phyloP scores from a whole-genome alignment of 352 stramenopile genomes.

The Pythium apleroticum region DNA sequence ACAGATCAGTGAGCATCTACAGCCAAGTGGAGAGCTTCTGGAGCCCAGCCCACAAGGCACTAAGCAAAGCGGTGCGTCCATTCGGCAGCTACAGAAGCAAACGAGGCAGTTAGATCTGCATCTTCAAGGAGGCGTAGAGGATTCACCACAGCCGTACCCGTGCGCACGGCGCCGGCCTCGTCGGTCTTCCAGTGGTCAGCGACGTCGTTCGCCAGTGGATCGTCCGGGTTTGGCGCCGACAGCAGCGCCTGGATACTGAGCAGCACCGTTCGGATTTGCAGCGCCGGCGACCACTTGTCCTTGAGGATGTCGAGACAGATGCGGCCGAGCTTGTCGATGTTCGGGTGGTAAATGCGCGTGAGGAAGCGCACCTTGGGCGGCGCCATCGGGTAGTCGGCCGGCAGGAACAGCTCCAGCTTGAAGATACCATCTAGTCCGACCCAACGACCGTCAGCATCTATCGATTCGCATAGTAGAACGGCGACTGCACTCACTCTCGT shows the following conservation, averaged over 20 bases:
- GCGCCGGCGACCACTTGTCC: slow-evolving; percentile 98
- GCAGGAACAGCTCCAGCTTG: slow-evolving; percentile 97
- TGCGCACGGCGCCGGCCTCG: slow-evolving; percentile 89
- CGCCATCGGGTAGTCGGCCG: slow-evolving; percentile 97
- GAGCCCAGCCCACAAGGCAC: not conserved
- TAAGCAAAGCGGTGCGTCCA: slow-evolving; percentile 66
- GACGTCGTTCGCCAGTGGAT: slow-evolving; percentile 97
- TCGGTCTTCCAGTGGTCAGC: slow-evolving; percentile 98
- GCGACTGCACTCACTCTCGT: slow-evolving; percentile 90
- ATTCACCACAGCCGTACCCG: slow-evolving; percentile 35
- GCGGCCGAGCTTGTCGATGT: slow-evolving; percentile 97
- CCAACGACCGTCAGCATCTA: not conserved
- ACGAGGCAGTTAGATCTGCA: slow-evolving; percentile 6
- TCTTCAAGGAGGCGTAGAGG: not conserved
- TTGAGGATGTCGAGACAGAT: slow-evolving; percentile 99
- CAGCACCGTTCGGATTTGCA: slow-evolving; percentile 98
- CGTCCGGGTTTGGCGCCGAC: slow-evolving; percentile 95
- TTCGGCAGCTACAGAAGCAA: slow-evolving; percentile 44
- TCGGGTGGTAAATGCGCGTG: slow-evolving; percentile 99
- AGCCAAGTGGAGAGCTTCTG: not conserved
- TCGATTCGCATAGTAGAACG: no score
- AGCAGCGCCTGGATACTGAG: slow-evolving; percentile 95
- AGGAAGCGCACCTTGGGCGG: slow-evolving; percentile 97
- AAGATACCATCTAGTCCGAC: slow-evolving; percentile 91
- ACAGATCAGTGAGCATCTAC: not conserved